Conservation (phyloP, 1,284 basidiomycete genomes). For the Trametes sp. region DNA sequence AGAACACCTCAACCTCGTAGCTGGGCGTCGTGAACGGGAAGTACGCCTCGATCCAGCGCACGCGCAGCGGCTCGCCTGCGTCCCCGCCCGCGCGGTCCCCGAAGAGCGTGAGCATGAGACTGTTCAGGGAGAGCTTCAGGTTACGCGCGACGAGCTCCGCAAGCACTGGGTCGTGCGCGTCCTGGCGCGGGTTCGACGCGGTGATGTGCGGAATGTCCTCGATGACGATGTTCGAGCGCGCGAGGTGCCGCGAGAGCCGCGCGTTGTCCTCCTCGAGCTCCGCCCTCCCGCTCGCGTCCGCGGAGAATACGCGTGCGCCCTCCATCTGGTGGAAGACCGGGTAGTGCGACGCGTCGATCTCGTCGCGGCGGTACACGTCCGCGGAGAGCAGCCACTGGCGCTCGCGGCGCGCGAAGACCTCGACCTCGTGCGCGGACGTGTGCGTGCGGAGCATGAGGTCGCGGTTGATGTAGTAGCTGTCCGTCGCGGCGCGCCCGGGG, state of each 20-base stretch:
- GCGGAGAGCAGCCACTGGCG: constrained; percentile 92
- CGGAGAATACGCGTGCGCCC: constrained; percentile 84
- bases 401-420: constrained; percentile 82
- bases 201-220: constrained; percentile 85
- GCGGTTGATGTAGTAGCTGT: constrained; percentile 97
- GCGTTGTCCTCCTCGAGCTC: constrained; percentile 73
- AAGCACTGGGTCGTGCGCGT: constrained; percentile 74
- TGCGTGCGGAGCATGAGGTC: constrained; percentile 95
- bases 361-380: constrained; percentile 99
- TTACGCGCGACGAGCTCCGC: constrained; percentile 82
- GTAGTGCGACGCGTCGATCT: constrained; percentile 97
- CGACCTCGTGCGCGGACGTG: constrained; percentile 97
- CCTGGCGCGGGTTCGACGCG: constrained; percentile 83
- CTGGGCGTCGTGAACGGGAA: constrained; percentile 99
- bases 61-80: constrained; percentile 71
- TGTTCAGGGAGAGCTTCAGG: constrained; percentile 92
- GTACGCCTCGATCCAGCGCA: constrained; percentile 97
- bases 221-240: constrained; percentile 79
- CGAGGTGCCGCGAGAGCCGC: constrained; percentile 66
- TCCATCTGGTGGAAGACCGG: constrained; percentile 99
- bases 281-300: constrained; percentile 58
- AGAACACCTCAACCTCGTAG: constrained; percentile 98
- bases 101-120: constrained; percentile 87
- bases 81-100: constrained; percentile 59
- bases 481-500: constrained; percentile 88